phyloP scores from a whole-genome alignment of 2,329 filamentous ascomycete species.

The Furcasterigmium sp. region DNA sequence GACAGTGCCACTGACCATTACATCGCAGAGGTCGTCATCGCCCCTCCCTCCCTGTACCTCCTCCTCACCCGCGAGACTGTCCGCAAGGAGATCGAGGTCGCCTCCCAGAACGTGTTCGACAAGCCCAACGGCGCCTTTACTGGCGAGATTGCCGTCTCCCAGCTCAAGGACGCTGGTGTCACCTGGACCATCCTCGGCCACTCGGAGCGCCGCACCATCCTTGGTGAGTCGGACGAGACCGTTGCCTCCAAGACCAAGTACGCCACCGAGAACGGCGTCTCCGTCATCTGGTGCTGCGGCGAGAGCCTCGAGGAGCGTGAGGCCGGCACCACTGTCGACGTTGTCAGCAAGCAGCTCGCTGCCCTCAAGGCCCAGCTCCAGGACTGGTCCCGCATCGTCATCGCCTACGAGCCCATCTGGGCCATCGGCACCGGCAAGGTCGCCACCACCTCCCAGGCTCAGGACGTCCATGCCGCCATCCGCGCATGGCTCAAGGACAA shows the following conservation, averaged over 20 bases:
- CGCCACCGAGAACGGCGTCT: constrained; percentile 78
- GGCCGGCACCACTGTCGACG: constrained; percentile 75
- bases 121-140: constrained; percentile 97
- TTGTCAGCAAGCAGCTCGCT: constrained; percentile 79
- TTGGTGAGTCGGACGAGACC: constrained; percentile 80
- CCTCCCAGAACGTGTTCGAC: constrained; percentile 96
- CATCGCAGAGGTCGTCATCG: constrained; percentile 80
- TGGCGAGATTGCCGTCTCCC: constrained; percentile 87
- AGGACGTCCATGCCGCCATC: constrained; percentile 91
- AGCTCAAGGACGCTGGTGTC: constrained; percentile 85
- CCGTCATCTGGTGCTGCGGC: constrained; percentile 94
- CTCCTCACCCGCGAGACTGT: constrained; percentile 77
- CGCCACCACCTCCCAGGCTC: constrained; percentile 81
- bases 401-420: constrained; percentile 99
- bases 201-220: constrained; percentile 87
- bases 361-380: constrained; percentile 71
- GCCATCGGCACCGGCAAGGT: constrained; percentile 92
- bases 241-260: constrained; percentile 93
- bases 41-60: constrained; percentile 88
- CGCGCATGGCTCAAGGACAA: constrained; percentile 80
- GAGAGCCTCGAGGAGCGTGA: constrained; percentile 94
- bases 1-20: constrained; percentile 2
- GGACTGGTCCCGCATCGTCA: constrained; percentile 91
- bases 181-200: constrained; percentile 91
- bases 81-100: constrained; percentile 72